Base-by-base conservation (phyloP, 2,329 filamentous ascomycete species). In the Penicillium sp. region DNA sequence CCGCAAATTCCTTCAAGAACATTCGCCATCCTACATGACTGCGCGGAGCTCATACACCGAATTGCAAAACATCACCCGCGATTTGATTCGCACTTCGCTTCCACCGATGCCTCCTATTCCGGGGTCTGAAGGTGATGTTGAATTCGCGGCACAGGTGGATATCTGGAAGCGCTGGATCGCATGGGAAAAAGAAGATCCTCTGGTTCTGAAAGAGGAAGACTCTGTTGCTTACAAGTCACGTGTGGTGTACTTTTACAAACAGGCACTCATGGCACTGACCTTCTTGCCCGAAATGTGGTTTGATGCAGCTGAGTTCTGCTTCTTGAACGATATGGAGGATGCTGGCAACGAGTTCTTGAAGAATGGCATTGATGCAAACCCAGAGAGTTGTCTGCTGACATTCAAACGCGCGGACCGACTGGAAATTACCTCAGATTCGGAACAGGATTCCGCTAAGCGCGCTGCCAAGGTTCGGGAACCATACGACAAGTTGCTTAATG, bases 211-310 rank as follows among this genome's bases (percentile, higher is more conserved):
- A 69, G 82, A 87, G 2, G 92, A 97, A 51, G 92, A 97, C 64
- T 79, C 83, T 4, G 82, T 85, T 50, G 82, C 84, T 7, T 94
- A 88, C 74, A 88, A 88, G 62, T 83, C 88, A 62, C 87, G 94
- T 38, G 84, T 97, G 40, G 74, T 97, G 8, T 96, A 95, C 72
- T 88, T 90, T 61, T 97, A 96, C 79, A 94, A 91, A 72, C 93
- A 97, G 72, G 91, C 93, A 5, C 78, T 96, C 44, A 96, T 97
- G 89, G 88, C 91, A 4, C 78, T 99, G 53, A 87, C 92, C 48
- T 99, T 97, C 75, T 94, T 93, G 84, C 92, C 94, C 4, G 90
- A 96, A 70, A 87, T 97, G 64, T 99, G 94, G 94, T 92, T 91
- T 47, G 91, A 97, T 57, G 93, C 91, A 10, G 90, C 92, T 0